Percentiles rank a stretch among this genome's conserved stretches.
Conservation (phyloP, 371 early-diverging fungal genomes). For the Saksenaea vasiformis region DNA sequence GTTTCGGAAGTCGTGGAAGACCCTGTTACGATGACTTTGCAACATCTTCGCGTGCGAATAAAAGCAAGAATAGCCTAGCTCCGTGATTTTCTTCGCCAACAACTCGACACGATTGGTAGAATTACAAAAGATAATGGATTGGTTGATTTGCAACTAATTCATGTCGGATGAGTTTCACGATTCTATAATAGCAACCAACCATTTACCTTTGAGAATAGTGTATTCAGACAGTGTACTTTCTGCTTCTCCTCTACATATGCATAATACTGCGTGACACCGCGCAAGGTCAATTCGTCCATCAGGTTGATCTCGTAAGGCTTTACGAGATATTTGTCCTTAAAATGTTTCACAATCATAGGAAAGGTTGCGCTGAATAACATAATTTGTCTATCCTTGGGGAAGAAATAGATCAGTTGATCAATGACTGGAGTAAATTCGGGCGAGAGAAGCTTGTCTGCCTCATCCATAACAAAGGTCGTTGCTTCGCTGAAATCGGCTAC, state of each 20-base stretch:
- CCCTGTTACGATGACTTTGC: conserved; percentile 96
- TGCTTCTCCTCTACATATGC: conserved; percentile 98
- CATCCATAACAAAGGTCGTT: conserved; percentile 96
- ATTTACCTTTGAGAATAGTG: conserved; percentile 90
- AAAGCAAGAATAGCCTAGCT: conserved; percentile 97
- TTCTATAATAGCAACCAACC: neutral
- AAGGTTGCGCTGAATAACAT: conserved; percentile 98
- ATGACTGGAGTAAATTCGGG: conserved; percentile 97
- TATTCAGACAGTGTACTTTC: conserved; percentile 98
- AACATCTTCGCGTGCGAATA: conserved; percentile 98
- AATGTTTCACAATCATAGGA: conserved; percentile 93
- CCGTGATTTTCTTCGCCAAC: conserved; percentile 97
- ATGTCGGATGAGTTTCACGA: neutral
- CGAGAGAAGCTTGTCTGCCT: conserved; percentile 97
- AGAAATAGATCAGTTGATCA: conserved; percentile 85
- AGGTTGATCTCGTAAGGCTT: conserved; percentile 98
- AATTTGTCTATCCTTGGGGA: conserved; percentile 90
- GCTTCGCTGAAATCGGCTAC: conserved; percentile 88
- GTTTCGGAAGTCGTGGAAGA: conserved; percentile 98
- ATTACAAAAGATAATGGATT: conserved; percentile 99
- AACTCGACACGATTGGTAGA: conserved; percentile 97
- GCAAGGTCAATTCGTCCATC: conserved; percentile 98
- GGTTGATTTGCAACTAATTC: conserved; percentile 94
- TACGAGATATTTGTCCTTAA: conserved; percentile 91
- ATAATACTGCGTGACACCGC: conserved; percentile 98